Base-by-base conservation (phyloP, 1,284 basidiomycete species). In the Irpex lacteus region DNA sequence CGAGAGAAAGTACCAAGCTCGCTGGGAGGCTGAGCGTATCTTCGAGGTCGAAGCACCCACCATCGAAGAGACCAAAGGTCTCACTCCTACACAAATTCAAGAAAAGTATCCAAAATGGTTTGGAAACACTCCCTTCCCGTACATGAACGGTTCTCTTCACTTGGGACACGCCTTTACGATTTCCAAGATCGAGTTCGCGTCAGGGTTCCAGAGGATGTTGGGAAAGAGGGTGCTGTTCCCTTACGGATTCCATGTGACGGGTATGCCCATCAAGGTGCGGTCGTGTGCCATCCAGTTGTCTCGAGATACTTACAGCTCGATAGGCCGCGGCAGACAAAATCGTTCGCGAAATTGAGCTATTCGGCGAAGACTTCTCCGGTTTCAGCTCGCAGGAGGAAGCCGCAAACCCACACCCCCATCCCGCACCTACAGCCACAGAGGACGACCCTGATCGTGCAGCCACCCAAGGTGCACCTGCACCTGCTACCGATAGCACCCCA, bases 61-160 rank as follows among this genome's bases (percentile, higher is more conserved):
- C 52, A 77, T 80, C 7, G 85, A 88, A 62, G 87, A 92, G 67
- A 81, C 87, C 53, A 79, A 81, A 65, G 85, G 85, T 62, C 84
- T 92, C 47, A 87, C 90, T 21, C 78, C 80, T 36, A 82, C 81
- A n/a, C 77, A 92, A 71, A 78, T 92, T 71, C 82, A 81, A 61
- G 80, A 89, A 70, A 89, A 91, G 79, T 88, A 88, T 75, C 96
- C 96, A 40, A 99, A 98, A 80, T 98, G 95, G 95, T 94, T 98
- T 73, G 96, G 96, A 63, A 98, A 90, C 76, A 96, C 93, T 77
- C 95, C 97, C 34, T 97, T 85, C 80, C 93, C 95, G 1, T 99
- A 99, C 84, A 98, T 98, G 95, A 99, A 99, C 76, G 98, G 98
- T 59, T 93, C 92, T 68, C 85, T 99, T 70, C 98, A 99, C 78